phyloP scores from a whole-genome alignment of 108 stramenopile species.

The Cyclotella baltica region DNA sequence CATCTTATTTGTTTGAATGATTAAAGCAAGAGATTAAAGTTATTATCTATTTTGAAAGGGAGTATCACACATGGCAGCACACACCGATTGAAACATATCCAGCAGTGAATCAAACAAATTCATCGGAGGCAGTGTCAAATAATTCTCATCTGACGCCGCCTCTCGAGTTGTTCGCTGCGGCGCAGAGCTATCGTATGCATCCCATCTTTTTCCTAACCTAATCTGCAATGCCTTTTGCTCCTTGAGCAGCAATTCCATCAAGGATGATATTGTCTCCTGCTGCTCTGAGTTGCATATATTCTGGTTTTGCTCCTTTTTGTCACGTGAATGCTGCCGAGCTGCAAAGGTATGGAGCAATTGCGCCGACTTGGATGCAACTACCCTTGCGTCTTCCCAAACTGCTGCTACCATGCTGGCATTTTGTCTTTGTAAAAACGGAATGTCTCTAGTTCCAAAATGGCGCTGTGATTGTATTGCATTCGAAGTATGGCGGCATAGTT shows the following conservation, averaged over 20 bases:
- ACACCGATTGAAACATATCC: conserved; percentile 17
- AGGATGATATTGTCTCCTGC: not conserved
- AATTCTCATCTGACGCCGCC: not conserved
- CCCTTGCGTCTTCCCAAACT: conserved; percentile 49
- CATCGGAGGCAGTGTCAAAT: conserved; percentile 12
- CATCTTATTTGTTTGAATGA: too few relatives aligned
- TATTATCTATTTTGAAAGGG: too few relatives aligned
- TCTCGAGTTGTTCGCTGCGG: not conserved
- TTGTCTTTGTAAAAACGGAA: conserved; percentile 16
- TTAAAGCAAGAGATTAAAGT: too few relatives aligned
- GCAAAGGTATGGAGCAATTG: conserved; percentile 47
- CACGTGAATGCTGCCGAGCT: conserved; percentile 25
- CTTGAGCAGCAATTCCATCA: conserved; percentile 32
- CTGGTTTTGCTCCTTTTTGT: not conserved
- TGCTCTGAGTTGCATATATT: not conserved
- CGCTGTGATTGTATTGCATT: conserved; percentile 24
- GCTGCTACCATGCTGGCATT: conserved; percentile 26
- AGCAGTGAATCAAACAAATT: conserved; percentile 31
- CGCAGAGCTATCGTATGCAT: not conserved
- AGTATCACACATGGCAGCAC: conserved; percentile 3
- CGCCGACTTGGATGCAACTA: conserved; percentile 48
- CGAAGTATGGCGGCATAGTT: conserved; percentile 48
- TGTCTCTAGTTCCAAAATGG: too few relatives aligned
- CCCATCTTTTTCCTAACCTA: conserved; percentile 34
- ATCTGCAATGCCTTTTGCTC: conserved; percentile 45